Evolutionary conservation across 768 basidiomycete genomes (phyloP).

Genomic region (Leccinum uliginosum): DNA sequence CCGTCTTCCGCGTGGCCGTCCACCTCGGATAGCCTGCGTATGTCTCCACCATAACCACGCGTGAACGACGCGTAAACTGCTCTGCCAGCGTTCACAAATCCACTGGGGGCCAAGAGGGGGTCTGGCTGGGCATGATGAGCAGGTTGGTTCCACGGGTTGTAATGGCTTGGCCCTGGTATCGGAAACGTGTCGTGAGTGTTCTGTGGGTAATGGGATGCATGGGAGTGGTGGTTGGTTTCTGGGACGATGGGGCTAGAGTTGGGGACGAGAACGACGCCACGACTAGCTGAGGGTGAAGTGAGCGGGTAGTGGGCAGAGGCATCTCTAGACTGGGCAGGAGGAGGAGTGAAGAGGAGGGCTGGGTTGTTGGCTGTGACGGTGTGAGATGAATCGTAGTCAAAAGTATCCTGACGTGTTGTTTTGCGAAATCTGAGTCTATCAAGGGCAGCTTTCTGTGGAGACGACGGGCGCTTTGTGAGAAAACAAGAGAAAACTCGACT

Average conservation of each 20-base stretch:
- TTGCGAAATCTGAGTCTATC: constrained; percentile 48
- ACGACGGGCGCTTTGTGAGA: constrained; percentile 32
- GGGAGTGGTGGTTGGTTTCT: constrained; percentile 36
- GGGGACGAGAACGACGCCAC: constrained; percentile 66
- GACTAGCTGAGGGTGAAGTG: constrained; percentile 15
- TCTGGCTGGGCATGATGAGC: constrained; percentile 38
- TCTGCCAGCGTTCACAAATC: constrained; percentile 43
- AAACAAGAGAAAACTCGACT: constrained; percentile 27
- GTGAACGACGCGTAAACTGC: constrained; percentile 52
- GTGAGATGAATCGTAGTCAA: constrained; percentile 35
- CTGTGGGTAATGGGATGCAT: constrained; percentile 38
- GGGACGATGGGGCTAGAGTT: constrained; percentile 62
- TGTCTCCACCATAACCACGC: constrained; percentile 35
- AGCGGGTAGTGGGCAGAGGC: constrained; percentile 41
- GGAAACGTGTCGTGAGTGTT: constrained; percentile 40
- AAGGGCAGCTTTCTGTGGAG: constrained; percentile 39
- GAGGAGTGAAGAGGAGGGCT: constrained; percentile 31
- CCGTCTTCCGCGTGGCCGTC: constrained; percentile 47
- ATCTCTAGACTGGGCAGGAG: constrained; percentile 71
- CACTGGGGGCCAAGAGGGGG: constrained; percentile 56
- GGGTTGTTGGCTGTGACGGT: constrained; percentile 64
- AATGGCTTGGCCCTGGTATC: constrained; percentile 35
- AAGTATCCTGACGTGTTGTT: constrained; percentile 30
- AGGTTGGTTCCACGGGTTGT: constrained; percentile 36
- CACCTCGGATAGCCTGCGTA: constrained; percentile 35